phyloP scores from a whole-genome alignment of 1,284 basidiomycete species.

The Erythrobasidium hasegawianum region DNA sequence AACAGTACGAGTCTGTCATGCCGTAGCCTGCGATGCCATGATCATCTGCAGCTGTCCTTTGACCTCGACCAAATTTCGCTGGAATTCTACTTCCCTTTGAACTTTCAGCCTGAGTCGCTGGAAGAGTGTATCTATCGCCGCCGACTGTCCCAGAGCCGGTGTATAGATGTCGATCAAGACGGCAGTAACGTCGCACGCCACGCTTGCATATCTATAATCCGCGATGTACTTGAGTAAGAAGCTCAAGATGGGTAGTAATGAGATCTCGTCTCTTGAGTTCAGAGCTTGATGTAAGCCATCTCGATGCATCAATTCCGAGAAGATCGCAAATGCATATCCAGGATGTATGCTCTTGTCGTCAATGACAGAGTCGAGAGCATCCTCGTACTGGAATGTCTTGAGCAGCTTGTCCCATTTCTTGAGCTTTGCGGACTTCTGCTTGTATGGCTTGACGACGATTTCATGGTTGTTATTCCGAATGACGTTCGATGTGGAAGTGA shows the following conservation, averaged over 20 bases:
- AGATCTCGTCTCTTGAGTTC: slow-evolving; percentile 85
- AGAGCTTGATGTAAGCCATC: slow-evolving; percentile 85
- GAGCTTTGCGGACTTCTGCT: slow-evolving; percentile 66
- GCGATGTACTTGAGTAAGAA: slow-evolving; percentile 79
- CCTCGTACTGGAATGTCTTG: slow-evolving; percentile 90
- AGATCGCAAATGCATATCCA: slow-evolving; percentile 79
- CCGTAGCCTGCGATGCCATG: slow-evolving; percentile 21
- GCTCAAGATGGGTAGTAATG: slow-evolving; percentile 83
- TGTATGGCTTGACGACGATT: slow-evolving; percentile 42
- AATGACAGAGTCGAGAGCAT: slow-evolving; percentile 84
- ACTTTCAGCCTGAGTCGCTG: slow-evolving; percentile 78
- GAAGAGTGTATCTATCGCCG: slow-evolving; percentile 83
- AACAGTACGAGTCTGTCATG: not conserved
- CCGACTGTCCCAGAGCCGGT: slow-evolving; percentile 85
- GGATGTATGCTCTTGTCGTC: slow-evolving; percentile 72
- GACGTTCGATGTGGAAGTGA: not conserved
- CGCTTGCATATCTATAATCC: slow-evolving; percentile 84
- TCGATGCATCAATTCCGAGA: slow-evolving; percentile 88
- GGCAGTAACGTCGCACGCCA: slow-evolving; percentile 76
- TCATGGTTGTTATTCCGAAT: slow-evolving; percentile 7
- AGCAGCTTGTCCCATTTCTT: slow-evolving; percentile 84
- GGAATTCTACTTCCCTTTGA: slow-evolving; percentile 80
- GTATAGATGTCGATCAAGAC: slow-evolving; percentile 90
- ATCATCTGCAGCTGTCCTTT: slow-evolving; percentile 92
- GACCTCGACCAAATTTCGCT: slow-evolving; percentile 76